Conservation (phyloP, 805 yeast genomes). For the Groenewaldozyma tartarivorans region DNA sequence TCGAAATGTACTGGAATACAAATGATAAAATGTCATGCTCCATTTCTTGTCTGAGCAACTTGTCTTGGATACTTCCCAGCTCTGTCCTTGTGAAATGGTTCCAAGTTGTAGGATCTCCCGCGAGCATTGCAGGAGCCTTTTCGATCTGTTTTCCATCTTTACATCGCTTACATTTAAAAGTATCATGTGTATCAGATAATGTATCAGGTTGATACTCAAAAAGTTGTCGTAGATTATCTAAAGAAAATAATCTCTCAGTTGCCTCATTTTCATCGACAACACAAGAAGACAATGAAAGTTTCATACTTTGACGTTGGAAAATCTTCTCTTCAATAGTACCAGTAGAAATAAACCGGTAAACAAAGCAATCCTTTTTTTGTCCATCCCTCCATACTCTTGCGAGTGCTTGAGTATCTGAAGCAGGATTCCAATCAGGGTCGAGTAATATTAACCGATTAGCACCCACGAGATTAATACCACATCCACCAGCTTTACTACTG, state of each 20-base stretch:
- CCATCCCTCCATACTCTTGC: constrained; percentile 99
- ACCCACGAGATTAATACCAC: constrained; percentile 95
- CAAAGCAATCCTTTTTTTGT: constrained; percentile 92
- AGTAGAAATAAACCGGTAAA: constrained; percentile 85
- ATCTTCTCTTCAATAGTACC: constrained; percentile 96
- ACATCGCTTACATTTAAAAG: constrained; percentile 83
- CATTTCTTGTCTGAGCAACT: constrained; percentile 64
- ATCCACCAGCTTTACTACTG: constrained; percentile 96
- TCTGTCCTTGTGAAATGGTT: constrained; percentile 69
- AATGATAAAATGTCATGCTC: constrained; percentile 63
- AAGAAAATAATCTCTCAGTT: constrained; percentile 83
- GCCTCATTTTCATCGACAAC: constrained; percentile 96
- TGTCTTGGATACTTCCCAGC: constrained; percentile 62
- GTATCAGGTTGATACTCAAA: constrained; percentile 64
- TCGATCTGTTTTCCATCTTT: constrained; percentile 46
- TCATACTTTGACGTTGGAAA: constrained; percentile 91
- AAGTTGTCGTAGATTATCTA: constrained; percentile 67
- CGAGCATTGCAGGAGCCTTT: constrained; percentile 78
- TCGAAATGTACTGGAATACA: constrained; percentile 91
- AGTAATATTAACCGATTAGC: constrained; percentile 82
- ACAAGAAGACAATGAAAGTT: constrained; percentile 83
- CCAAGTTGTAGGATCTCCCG: constrained; percentile 98
- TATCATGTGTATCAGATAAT: constrained; percentile 83
- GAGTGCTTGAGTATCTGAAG: constrained; percentile 94
- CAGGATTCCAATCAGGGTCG: constrained; percentile 98